These are phyloP conservation scores for Hevea brasiliensis DNA, from an alignment of 345 rosid species.

Conservation along the genomic window DNA sequence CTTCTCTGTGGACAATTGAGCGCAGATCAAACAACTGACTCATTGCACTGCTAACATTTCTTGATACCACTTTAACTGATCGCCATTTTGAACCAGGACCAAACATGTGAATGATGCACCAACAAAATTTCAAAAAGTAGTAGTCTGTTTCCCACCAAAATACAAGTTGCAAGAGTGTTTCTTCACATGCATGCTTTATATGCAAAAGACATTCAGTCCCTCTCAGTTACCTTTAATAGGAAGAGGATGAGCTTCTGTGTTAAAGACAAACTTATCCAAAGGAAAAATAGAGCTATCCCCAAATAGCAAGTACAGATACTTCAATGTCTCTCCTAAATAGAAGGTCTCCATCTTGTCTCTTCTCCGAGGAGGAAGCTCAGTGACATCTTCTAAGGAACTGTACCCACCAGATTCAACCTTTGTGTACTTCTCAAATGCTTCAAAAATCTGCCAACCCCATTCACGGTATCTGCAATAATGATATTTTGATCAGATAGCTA, in stretches of 20 bases:
- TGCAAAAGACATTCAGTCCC: conserved; percentile 2
- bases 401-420: conserved; percentile 86
- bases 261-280: conserved; percentile 79
- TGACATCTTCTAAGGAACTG: conserved; percentile 80
- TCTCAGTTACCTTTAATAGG: conserved; percentile 51
- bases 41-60: conserved; percentile 7
- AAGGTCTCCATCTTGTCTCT: conserved; percentile 97
- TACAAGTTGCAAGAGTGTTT: conserved; percentile 8
- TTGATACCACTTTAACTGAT: conserved; percentile 3
- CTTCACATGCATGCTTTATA: conserved; percentile 10
- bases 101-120: conserved; percentile 6
- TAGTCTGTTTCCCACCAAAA: not conserved
- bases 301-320: conserved; percentile 88
- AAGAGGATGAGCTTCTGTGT: conserved; percentile 93
- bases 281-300: conserved; percentile 70
- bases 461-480: conserved; percentile 64
- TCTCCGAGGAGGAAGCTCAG: conserved; percentile 67
- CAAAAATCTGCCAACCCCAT: conserved; percentile 97
- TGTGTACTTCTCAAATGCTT: conserved; percentile 85
- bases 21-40: not conserved
- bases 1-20: conserved; percentile 15
- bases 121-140: not conserved
- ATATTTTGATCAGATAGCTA: conserved; percentile 7
- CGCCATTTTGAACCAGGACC: conserved; percentile 12
- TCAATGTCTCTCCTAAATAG: conserved; percentile 87